Evolutionary conservation across 371 early-diverging fungal genomes (phyloP).

Genomic region (Mucor mucedo): DNA sequence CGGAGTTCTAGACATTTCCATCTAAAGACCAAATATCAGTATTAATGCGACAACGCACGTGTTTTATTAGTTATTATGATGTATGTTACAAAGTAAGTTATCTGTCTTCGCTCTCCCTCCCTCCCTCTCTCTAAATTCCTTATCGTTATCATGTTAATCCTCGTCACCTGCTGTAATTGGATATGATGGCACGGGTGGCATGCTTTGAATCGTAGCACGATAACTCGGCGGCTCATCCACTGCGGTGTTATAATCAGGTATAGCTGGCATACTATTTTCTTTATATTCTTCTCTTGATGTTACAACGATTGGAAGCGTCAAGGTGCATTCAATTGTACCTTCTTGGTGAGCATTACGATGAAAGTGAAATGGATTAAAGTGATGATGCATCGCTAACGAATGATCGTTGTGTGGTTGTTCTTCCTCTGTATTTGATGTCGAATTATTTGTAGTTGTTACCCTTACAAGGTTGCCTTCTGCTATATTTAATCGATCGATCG

Average conservation of each 20-base stretch:
- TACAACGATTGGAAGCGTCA: slow-evolving; percentile 20
- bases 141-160: neutral
- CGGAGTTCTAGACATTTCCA: no score
- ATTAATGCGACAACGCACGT: no score
- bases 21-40: no score
- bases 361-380: slow-evolving; percentile 11
- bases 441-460: neutral
- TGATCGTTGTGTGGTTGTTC: neutral
- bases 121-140: neutral
- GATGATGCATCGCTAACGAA: slow-evolving; percentile 9
- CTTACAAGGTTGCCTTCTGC: neutral
- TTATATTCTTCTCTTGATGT: slow-evolving; percentile 29
- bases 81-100: no score
- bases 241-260: slow-evolving; percentile 22
- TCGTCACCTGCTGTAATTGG: neutral
- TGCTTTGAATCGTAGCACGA: slow-evolving; percentile 6
- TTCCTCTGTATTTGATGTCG: neutral
- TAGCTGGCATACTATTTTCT: slow-evolving; percentile 23
- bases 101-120: no score
- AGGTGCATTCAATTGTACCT: slow-evolving; percentile 10
- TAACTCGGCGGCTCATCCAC: slow-evolving; percentile 25
- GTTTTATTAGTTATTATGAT: no score
- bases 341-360: neutral
- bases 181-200: slow-evolving; percentile 28
- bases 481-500: neutral